Percentiles rank a stretch among this genome's conserved stretches.
Evolutionary conservation across 441 rosid species (phyloP).

Genomic region (Adansonia madagascariensis): DNA sequence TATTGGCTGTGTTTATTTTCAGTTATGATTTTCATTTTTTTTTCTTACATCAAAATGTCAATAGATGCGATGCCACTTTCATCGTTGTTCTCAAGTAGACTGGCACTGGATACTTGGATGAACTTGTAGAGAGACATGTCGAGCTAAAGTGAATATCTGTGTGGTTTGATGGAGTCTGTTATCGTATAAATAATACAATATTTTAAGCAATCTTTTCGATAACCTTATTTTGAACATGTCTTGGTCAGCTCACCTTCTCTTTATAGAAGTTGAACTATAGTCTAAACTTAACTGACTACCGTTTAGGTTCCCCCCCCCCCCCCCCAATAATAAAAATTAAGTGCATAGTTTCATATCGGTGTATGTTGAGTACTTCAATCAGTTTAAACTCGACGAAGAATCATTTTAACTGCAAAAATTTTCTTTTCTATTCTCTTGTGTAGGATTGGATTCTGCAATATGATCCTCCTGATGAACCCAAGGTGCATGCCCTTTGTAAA

Average conservation of each 20-base stretch:
- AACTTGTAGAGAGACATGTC: neutral
- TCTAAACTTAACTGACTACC: neutral
- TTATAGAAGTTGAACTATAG: neutral
- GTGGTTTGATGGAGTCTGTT: neutral
- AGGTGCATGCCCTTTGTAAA: slow-evolving; percentile 45
- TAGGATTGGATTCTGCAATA: slow-evolving; percentile 99
- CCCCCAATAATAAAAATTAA: neutral
- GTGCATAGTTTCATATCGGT: neutral
- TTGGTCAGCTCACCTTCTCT: neutral
- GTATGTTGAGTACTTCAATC: slow-evolving; percentile 11
- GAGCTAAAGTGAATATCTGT: neutral
- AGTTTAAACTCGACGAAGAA: neutral
- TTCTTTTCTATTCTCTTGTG: slow-evolving; percentile 26
- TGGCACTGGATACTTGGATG: neutral
- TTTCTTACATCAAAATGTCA: neutral
- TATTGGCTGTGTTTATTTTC: neutral
- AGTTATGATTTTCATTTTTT: neutral
- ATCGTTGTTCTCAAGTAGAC: neutral
- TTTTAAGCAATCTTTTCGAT: neutral
- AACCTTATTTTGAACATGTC: neutral
- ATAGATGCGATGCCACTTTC: neutral
- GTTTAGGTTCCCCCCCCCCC: neutral
- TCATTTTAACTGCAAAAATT: neutral
- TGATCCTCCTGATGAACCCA: slow-evolving; percentile 99
- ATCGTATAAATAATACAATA: neutral